Evolutionary conservation across 129 eudicot species (phyloP), one percentile per base, ranked within the genome.

Genomic region (Sambucus nigra): DNA sequence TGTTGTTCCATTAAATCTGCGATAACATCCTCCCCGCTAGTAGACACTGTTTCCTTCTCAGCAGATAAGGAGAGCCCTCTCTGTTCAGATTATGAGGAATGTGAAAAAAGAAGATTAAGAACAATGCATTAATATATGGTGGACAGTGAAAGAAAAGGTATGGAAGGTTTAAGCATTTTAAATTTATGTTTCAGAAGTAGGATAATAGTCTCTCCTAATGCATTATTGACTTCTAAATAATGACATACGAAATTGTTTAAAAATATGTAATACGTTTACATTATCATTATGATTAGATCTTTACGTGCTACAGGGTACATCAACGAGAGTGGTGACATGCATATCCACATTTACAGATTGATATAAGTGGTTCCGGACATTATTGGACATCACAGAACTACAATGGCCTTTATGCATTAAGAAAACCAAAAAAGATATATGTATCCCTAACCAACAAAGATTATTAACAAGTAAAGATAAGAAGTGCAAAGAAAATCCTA

Each of bases 1-100:
- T 89, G 98, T 29, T 55, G 75, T 42, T 73, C 81, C 83, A 86
- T 72, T 68, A 89, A 60, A 60, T 86, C 83, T 25, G 74, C 77
- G 66, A 81, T 55, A 23, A 44, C 61, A 71, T 81, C 86, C 20
- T 85, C 94, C 28, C 81, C 94, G 47, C 74, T 63, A 15, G 65
- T 58, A 58, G 94, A 65, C 53, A 57, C 72, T 57, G 64, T 53
- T 67, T 81, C 95, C 60, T 71, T 79, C 54, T 59, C 65, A 7
- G 64, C 67, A 41, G 71, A 38, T 26, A 39, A 69, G 32, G 78
- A 52, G 60, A 62, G 51, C 47, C 72, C 72, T 72, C 80, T 72
- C 80, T 68, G 76, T 59, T 47, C 47, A 60, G 27, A 71, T 17
- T 32, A 50, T 17, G 51, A 24, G 41, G 25, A 26, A 47, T 16